Conservation (phyloP, 192 early-diverging fungal species). For the Coemansia sp. region DNA sequence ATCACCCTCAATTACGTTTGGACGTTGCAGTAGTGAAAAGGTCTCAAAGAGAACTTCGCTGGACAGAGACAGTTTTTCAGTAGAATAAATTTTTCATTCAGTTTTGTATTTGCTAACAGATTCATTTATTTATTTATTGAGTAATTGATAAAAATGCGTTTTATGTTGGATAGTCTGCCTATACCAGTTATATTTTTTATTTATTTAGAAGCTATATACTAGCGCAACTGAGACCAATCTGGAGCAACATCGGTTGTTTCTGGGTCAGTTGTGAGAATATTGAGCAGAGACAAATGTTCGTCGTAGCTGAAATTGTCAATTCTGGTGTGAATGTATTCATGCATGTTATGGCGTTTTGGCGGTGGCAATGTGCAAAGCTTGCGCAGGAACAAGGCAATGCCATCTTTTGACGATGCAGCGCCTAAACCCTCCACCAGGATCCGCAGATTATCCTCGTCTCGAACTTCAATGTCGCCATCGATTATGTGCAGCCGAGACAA, state of each 20-base stretch:
- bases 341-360: constrained; percentile 18
- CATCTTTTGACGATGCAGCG: constrained; percentile 32
- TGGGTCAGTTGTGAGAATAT: constrained; percentile 35
- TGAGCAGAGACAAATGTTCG: constrained; percentile 33
- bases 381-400: no score
- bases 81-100: not conserved
- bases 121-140: no score
- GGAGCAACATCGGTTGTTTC: constrained; percentile 25
- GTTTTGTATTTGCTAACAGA: no score
- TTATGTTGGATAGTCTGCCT: not conserved
- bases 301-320: constrained; percentile 12
- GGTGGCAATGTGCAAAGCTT: constrained; percentile 10
- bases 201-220: not conserved
- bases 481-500: constrained; percentile 29
- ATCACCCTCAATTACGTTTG: constrained; percentile 46
- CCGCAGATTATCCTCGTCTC: constrained; percentile 22
- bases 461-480: constrained; percentile 21
- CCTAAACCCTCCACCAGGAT: constrained; percentile 32
- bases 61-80: constrained; percentile 25
- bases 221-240: constrained; percentile 19
- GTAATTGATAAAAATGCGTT: no score
- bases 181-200: not conserved
- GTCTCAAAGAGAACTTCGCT: constrained; percentile 39
- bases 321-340: constrained; percentile 14
- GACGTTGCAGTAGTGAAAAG: constrained; percentile 39